Evolutionary conservation across 345 rosid genomes (phyloP), one percentile per base, ranked within the genome.

Genomic region (Salix koriyanagi): DNA sequence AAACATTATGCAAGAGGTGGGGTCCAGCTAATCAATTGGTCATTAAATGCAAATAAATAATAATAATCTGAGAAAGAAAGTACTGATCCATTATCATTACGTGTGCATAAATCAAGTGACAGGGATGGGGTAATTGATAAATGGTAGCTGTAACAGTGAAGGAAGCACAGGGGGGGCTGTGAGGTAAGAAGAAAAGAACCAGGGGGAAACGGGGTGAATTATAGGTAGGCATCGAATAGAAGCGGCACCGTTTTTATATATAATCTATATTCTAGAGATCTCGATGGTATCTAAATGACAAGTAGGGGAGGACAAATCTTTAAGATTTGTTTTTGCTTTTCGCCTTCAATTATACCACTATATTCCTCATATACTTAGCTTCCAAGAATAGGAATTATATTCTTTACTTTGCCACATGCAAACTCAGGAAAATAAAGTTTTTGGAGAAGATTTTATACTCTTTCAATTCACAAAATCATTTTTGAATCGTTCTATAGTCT

Each of bases 1-100:
- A 76, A 34, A 72, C 37, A 80, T 75, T 61, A 73, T 71, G 79
- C 72, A 77, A 41, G 32, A 15, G 25, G 80, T 80, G 84, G 87
- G 81, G 0, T 81, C 82, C 79, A 60, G 16, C 32, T 60, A 74
- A 84, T 82, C 70, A 84, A 78, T 75, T n/a, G 30, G 56, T 42
- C 79, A 80, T 58, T 71, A 50, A 82, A 81, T 79, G 78, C 44
- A 21, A 48, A 73, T 5, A 46, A 75, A 15, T 42, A 60, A 75
- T 71, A 0, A 21, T 8, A 15, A 21, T 72, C 13, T 46, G 42
- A 7, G 21, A 61, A 9, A 23, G 28, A 23, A 23, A 23, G 26
- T 4, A 58, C 64, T 36, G 37, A 36, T 58, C 64, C 28, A n/a
- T n/a, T 1, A 10, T 58, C 64, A 58, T 58, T 23, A 23, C 64